phyloP scores from a whole-genome alignment of 2,329 filamentous ascomycete genomes.

The Pseudogymnoascus sp. region DNA sequence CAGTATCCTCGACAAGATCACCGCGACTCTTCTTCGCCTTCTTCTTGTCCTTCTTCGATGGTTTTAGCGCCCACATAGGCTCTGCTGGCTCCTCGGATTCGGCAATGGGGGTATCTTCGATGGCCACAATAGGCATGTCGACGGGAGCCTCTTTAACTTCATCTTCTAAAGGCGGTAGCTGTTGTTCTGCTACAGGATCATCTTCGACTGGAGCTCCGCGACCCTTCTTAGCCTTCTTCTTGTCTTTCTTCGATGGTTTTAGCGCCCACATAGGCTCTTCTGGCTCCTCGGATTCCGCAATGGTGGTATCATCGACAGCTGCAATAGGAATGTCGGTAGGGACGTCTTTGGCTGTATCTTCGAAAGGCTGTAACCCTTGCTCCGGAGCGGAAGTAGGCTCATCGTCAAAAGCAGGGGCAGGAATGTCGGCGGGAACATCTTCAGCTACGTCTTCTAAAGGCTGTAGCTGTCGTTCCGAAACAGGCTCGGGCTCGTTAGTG shows the following conservation, averaged over 20 bases:
- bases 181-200: not conserved
- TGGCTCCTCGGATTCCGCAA: not conserved
- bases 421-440: not conserved
- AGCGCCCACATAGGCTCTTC: not conserved
- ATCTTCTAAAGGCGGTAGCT: not conserved
- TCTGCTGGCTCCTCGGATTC: not conserved
- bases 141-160: not conserved
- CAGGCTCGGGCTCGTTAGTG: not conserved
- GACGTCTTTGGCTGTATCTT: not conserved
- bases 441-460: not conserved
- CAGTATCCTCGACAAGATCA: not conserved
- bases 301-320: not conserved
- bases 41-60: slow-evolving; percentile 35
- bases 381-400: not conserved
- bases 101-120: not conserved
- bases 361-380: slow-evolving; percentile 14
- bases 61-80: not conserved
- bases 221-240: slow-evolving; percentile 27
- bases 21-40: slow-evolving; percentile 14
- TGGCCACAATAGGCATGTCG: not conserved
- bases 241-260: slow-evolving; percentile 30
- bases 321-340: slow-evolving; percentile 4
- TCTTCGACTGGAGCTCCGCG: not conserved
- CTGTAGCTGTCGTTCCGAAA: not conserved
- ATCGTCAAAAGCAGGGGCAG: not conserved